Evolutionary conservation across 768 basidiomycete species (phyloP).

Genomic region (Rhodosporidiobolus sp.): DNA sequence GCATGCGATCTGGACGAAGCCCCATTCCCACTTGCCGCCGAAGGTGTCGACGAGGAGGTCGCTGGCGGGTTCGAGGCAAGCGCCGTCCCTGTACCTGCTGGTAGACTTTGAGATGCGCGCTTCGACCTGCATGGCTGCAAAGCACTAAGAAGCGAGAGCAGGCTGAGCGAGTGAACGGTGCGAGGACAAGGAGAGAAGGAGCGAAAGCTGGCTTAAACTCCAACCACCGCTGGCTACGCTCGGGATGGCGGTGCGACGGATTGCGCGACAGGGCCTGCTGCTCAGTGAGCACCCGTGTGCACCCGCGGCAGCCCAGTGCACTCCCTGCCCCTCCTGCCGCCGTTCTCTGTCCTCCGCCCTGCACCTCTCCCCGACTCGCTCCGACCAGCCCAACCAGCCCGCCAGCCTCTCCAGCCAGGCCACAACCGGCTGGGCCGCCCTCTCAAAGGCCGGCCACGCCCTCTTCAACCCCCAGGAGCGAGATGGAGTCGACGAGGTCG

Average conservation of each 20-base stretch:
- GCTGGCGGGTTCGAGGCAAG: no score
- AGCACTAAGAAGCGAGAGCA: no score
- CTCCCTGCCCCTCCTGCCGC: background rate
- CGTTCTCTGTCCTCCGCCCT: conserved; percentile 26
- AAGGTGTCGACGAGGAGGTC: no score
- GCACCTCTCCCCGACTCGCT: conserved; percentile 8
- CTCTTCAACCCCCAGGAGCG: conserved; percentile 12
- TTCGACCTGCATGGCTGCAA: no score
- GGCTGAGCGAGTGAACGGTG: no score
- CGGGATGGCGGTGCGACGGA: conserved; percentile 16
- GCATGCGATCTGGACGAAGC: no score
- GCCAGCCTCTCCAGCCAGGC: background rate
- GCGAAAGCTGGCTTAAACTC: background rate
- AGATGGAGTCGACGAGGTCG: background rate
- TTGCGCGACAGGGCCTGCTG: conserved; percentile 17
- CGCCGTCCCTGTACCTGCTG: no score
- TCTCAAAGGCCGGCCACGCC: conserved; percentile 14
- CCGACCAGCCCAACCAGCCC: background rate
- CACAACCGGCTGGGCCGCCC: background rate
- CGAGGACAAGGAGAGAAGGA: no score
- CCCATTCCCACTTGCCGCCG: no score
- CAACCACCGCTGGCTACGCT: background rate
- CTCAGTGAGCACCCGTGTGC: conserved; percentile 1
- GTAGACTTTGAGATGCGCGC: no score
- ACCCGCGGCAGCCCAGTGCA: background rate